Evolutionary conservation across 139 green algal species (phyloP), one percentile per base, ranked within the genome.

Genomic region (Chlorella sorokiniana): DNA sequence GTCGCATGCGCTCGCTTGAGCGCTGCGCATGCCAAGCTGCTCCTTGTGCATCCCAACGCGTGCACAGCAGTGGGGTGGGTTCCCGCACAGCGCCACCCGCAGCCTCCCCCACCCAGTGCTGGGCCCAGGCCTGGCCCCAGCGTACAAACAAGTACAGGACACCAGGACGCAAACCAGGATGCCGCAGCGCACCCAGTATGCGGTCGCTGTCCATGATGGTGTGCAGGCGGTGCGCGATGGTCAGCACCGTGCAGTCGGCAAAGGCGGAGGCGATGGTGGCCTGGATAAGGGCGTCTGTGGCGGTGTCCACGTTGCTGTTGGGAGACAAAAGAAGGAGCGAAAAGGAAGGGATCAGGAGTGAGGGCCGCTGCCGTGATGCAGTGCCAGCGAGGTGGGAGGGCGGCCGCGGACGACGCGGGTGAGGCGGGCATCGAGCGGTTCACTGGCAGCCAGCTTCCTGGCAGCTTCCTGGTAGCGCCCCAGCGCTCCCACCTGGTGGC

Each of bases 401-500:
- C n/a, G n/a, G n/a, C n/a, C n/a, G n/a, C n/a, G n/a, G n/a, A n/a
- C n/a, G n/a, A n/a, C n/a, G n/a, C n/a, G 48, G 48, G 16, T 16
- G 16, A 59, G 48, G 48, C 48, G 48, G 48, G 48, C 48, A 59
- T 25, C 16, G 14, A 59, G 48, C 16, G 14, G 48, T 25, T 59
- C 48, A 59, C 11, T 59, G n/a, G n/a, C 48, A 59, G 48, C 48
- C 48, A 59, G 14, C 48, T 25, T 59, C 48, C 48, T 16, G 16
- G 48, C 48, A 11, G 48, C 16, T 59, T n/a, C n/a, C n/a, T n/a
- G n/a, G n/a, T n/a, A n/a, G n/a, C n/a, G n/a, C n/a, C n/a, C n/a
- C n/a, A n/a, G n/a, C n/a, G n/a, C n/a, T n/a, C 63, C 63, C 63
- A 69, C 63, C 63, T 69, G 5, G 96, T 99, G 0, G 96, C 96